Percentiles rank a stretch among this genome's conserved stretches.
These are phyloP conservation scores for Lepiota venenata DNA, from an alignment of 768 basidiomycete species.

Conservation along the genomic window DNA sequence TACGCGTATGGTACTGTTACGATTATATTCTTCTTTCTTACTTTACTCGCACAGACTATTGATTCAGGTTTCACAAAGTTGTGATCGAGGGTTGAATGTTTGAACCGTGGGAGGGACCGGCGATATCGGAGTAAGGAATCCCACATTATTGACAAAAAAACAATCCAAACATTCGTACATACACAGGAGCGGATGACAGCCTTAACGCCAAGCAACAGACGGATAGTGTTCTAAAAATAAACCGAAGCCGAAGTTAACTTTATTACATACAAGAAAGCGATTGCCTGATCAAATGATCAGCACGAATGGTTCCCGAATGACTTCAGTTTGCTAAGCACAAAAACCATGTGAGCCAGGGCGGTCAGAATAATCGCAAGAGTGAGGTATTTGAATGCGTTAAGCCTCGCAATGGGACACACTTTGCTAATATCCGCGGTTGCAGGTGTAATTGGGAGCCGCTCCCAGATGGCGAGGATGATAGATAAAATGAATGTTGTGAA, in stretches of 20 bases:
- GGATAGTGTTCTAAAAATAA: no score
- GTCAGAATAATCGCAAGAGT: not conserved
- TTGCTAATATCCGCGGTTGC: not conserved
- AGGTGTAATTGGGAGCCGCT: not conserved
- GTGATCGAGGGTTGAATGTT: not conserved
- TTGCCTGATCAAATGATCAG: no score
- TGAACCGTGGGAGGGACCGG: not conserved
- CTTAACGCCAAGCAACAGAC: no score
- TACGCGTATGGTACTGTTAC: slow-evolving; percentile 8
- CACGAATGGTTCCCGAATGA: no score
- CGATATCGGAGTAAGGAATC: no score
- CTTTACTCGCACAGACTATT: not conserved
- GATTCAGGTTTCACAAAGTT: not conserved
- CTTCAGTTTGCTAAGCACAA: not conserved
- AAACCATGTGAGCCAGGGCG: not conserved
- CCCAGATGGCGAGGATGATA: not conserved
- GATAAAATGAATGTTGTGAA: not conserved
- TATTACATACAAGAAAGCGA: no score
- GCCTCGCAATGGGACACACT: not conserved
- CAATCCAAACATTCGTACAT: no score
- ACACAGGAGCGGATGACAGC: no score
- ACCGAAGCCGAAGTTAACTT: no score
- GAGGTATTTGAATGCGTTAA: not conserved
- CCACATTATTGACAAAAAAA: no score
- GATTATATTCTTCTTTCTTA: not conserved